Base-by-base conservation (phyloP, 495 filamentous ascomycete species). In the Friedmanniomyces simplex region DNA sequence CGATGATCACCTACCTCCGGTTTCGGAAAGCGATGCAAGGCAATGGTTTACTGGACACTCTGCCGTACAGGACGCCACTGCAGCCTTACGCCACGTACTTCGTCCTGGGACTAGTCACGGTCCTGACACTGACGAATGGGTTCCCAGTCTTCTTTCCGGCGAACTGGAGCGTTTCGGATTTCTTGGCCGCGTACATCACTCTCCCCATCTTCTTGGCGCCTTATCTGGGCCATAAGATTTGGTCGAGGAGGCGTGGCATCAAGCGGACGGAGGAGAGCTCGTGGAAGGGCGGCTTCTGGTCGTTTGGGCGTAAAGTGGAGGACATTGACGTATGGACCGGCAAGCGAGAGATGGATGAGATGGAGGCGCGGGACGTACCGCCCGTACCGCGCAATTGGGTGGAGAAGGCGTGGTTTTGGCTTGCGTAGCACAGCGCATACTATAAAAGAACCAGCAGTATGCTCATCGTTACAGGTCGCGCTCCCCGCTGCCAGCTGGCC, bases 11-110 rank as follows among this genome's bases (percentile, higher is more conserved):
- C 13, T 70, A 66, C 54, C 58, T 70, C 42, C 75, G 74, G 26
- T 77, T 77, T 62, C 73, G 73, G 50, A 72, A 72, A 54, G 74
- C 75, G 26, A 65, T 76, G n/a, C 26, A 55, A 6, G 68, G 66
- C 62, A 68, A 78, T 37, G 64, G 64, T 30, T 56, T 79, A 13
- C 66, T 72, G 8, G 61, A 57, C 8, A 48, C 49, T 12, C 55
- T 58, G 5, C 66, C 63, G 7, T 68, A 53, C 46, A 50, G 47
- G 25, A 61, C 60, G 4, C 45, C 50, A n/a, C 22, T 62, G 8
- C 63, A 68, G 47, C 63, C 63, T 2, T 66, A 68, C 52, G 48
- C 55, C 2, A 58, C 63, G 3, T 66, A 43, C 20, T 24, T 57
- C 20, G 45, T 54, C 18, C 43, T 63, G 0, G 3, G 34, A 25